phyloP scores from a whole-genome alignment of 1,139 yeast genomes.

The Citeromyces hawaiiensis region DNA sequence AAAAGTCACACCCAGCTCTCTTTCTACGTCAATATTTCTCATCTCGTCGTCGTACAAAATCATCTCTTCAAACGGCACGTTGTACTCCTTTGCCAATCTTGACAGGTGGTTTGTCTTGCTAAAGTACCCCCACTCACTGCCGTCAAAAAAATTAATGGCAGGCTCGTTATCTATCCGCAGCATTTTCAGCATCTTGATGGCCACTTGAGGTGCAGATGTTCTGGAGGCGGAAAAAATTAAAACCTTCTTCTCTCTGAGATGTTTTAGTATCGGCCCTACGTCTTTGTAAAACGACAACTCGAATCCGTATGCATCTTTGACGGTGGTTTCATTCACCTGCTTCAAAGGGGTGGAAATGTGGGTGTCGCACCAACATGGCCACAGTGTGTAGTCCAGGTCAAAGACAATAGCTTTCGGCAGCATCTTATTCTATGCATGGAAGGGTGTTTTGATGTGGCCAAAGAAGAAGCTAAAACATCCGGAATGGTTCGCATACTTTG shows the following conservation, averaged over 20 bases:
- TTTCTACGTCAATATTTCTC: constrained; percentile 52
- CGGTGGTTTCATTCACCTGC: constrained; percentile 11
- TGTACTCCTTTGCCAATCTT: constrained; percentile 29
- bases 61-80: constrained; percentile 35
- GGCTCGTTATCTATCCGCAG: constrained; percentile 29
- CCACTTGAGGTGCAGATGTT: constrained; percentile 53
- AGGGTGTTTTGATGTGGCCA: too few relatives aligned
- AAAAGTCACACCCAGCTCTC: constrained; percentile 43
- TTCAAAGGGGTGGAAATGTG: constrained; percentile 47
- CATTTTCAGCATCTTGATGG: constrained; percentile 35
- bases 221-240: constrained; percentile 53
- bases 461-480: too few relatives aligned
- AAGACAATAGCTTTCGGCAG: constrained; percentile 51
- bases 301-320: constrained; percentile 35
- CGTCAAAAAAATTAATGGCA: constrained; percentile 27
- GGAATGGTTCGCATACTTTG: too few relatives aligned
- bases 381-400: constrained; percentile 64
- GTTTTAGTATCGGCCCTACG: constrained; percentile 40
- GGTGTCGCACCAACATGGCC: constrained; percentile 64
- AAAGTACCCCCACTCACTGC: constrained; percentile 55
- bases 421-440: constrained; percentile 13
- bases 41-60: constrained; percentile 59
- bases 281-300: constrained; percentile 41
- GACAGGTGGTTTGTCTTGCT: constrained; percentile 48
- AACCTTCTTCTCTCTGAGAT: constrained; percentile 24